A percentile compares a stretch with the other conserved stretches of the same genome.
Conservation (phyloP, 1,284 basidiomycete genomes). For the Ustilago bromivora region DNA sequence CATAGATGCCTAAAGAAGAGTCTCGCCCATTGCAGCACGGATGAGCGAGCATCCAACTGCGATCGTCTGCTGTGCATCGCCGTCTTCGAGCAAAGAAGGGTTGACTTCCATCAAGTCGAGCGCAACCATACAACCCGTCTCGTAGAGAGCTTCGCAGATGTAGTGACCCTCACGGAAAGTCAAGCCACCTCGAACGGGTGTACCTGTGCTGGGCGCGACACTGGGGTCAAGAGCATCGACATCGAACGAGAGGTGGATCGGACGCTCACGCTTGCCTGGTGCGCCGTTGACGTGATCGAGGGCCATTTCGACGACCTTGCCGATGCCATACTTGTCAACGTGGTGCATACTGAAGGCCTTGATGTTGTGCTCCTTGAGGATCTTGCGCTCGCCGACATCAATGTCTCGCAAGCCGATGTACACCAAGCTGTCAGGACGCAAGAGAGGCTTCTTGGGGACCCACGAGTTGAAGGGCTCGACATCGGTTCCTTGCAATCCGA, state of each 20-base stretch:
- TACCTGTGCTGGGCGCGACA: slow-evolving; percentile 95
- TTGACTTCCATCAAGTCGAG: slow-evolving; percentile 89
- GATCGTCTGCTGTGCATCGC: slow-evolving; percentile 83
- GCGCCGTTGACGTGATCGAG: slow-evolving; percentile 84
- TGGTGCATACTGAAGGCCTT: slow-evolving; percentile 98
- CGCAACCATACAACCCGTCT: slow-evolving; percentile 91
- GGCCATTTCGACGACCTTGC: slow-evolving; percentile 86
- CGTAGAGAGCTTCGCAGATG: slow-evolving; percentile 92
- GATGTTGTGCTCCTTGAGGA: slow-evolving; percentile 86
- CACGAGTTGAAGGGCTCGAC: slow-evolving; percentile 67
- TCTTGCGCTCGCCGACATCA: slow-evolving; percentile 87
- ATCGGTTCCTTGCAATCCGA: slow-evolving; percentile 68
- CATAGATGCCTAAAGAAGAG: slow-evolving; percentile 34
- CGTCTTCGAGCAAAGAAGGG: slow-evolving; percentile 82
- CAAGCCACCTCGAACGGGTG: slow-evolving; percentile 91
- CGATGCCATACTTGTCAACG: slow-evolving; percentile 96
- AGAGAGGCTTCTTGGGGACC: slow-evolving; percentile 69
- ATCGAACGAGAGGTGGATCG: slow-evolving; percentile 96
- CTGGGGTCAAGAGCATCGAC: slow-evolving; percentile 87
- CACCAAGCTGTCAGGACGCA: slow-evolving; percentile 79
- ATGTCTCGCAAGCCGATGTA: slow-evolving; percentile 97
- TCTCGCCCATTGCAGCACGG: slow-evolving; percentile 82
- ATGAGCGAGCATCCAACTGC: slow-evolving; percentile 93
- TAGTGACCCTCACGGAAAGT: slow-evolving; percentile 94
- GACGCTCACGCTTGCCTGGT: slow-evolving; percentile 75